Evolutionary conservation across 2,329 filamentous ascomycete genomes (phyloP).

Genomic region (Botrytis cinerea): DNA sequence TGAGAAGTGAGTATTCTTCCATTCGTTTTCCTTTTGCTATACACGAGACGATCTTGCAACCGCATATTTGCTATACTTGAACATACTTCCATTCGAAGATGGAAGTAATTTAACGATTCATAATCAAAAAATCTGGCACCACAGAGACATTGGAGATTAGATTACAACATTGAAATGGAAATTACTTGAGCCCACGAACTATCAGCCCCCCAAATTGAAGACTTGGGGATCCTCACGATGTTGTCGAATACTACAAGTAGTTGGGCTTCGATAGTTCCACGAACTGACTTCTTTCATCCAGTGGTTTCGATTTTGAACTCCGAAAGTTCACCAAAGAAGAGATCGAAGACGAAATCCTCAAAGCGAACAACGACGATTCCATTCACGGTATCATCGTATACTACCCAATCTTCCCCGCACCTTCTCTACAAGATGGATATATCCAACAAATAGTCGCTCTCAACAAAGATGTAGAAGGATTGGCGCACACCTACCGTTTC

Average conservation of each 20-base stretch:
- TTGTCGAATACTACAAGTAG: neutral
- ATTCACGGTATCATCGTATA: conserved; percentile 95
- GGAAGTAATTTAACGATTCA: neutral
- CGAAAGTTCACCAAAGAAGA: conserved; percentile 81
- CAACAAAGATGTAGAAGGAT: conserved; percentile 91
- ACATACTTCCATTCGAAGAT: neutral
- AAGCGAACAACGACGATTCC: conserved; percentile 74
- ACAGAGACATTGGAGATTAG: neutral
- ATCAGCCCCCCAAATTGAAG: neutral
- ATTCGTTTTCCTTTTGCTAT: neutral
- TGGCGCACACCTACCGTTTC: conserved; percentile 91
- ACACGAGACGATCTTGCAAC: neutral
- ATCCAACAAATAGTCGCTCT: conserved; percentile 92
- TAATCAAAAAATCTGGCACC: neutral
- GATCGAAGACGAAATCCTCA: conserved; percentile 84
- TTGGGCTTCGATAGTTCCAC: neutral
- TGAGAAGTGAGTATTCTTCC: conserved; percentile 74
- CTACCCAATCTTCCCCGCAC: conserved; percentile 87
- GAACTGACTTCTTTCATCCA: conserved; percentile 43
- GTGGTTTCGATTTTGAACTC: conserved; percentile 87
- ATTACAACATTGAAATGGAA: neutral
- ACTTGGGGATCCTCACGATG: neutral
- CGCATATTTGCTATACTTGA: neutral
- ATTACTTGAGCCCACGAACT: neutral
- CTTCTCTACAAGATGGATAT: conserved; percentile 87